phyloP scores from a whole-genome alignment of 495 filamentous ascomycete genomes.

The Talaromyces trachyspermus region DNA sequence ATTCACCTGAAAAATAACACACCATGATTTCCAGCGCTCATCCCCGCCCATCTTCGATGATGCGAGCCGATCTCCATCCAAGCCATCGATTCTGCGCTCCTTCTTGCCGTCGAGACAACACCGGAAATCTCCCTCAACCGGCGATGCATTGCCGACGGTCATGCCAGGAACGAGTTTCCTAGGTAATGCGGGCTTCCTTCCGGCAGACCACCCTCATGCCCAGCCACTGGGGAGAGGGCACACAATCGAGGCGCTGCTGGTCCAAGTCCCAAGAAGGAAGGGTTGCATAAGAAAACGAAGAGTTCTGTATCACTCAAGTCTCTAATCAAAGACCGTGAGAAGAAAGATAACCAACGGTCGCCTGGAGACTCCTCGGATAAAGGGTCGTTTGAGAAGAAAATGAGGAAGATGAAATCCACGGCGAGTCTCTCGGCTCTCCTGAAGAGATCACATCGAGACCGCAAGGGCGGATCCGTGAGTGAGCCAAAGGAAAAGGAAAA shows the following conservation, averaged over 20 bases:
- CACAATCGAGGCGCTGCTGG: conserved; percentile 32
- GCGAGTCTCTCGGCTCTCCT: conserved; percentile 62
- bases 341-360: conserved; percentile 37
- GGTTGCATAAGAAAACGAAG: conserved; percentile 56
- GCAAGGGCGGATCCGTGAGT: conserved; percentile 39
- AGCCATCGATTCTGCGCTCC: conserved; percentile 36
- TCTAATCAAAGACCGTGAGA: conserved; percentile 46
- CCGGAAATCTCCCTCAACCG: conserved; percentile 33
- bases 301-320: conserved; percentile 62
- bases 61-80: conserved; percentile 28
- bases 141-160: conserved; percentile 20
- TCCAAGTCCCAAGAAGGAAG: conserved; percentile 24
- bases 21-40: conserved; percentile 31
- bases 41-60: conserved; percentile 41
- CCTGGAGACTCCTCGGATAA: conserved; percentile 30
- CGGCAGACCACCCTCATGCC: conserved; percentile 18
- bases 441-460: conserved; percentile 36
- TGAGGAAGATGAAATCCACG: conserved; percentile 76
- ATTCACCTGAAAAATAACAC: conserved; percentile 21
- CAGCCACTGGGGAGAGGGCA: conserved; percentile 29
- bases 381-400: conserved; percentile 17
- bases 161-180: conserved; percentile 14
- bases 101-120: conserved; percentile 38
- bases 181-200: conserved; percentile 18
- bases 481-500: conserved; percentile 68